Base-by-base conservation (phyloP, 73 alveolate genomes). In the Paramecium pentaurelia region DNA sequence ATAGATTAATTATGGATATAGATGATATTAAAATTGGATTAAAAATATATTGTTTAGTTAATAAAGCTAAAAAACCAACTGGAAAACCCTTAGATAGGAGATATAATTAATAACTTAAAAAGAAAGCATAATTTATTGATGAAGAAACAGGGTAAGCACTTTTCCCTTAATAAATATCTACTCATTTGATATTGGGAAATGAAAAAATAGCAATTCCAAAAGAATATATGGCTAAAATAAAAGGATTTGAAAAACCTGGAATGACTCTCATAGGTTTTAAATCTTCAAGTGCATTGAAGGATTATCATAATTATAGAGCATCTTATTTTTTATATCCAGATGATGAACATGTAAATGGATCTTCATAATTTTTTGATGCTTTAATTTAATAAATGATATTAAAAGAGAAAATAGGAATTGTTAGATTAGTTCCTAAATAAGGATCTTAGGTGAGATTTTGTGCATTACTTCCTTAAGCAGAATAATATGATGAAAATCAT, bases 321-420 rank as follows among this genome's bases (percentile, higher is more conserved):
- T 92, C 99, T 49, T 97, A 98, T 88, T 98, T 98, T 86, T 88
- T 98, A 42, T 98, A 98, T 94, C 99, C 99, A 14, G 99, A 98
- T 93, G 99, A 98, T 73, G 93, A 83, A 71, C 93, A 95, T 77
- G 94, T 98, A 45, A 97, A 89, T 60, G 99, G 99, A 49, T 95
- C 99, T 7, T 96, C 99, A 3, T 93, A 96, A 86, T 96, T 97
- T 36, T 94, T 94, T 77, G 98, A 98, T 93, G 99, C 99, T 20
- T 73, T 98, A 49, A 97, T 98, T 20, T 92, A 93, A 36, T 96
- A 96, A 92, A 94, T 98, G 99, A 71, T 95, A 38, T 92, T 93
- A 45, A 96, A 97, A 75, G 98, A 98, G 88, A 97, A 95, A 88
- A 88, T 98, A 51, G 99, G 99, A 11, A 97, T 98, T 37, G 99